Conservation (phyloP, 352 stramenopile species). For the Globisporangium mamillatum region DNA sequence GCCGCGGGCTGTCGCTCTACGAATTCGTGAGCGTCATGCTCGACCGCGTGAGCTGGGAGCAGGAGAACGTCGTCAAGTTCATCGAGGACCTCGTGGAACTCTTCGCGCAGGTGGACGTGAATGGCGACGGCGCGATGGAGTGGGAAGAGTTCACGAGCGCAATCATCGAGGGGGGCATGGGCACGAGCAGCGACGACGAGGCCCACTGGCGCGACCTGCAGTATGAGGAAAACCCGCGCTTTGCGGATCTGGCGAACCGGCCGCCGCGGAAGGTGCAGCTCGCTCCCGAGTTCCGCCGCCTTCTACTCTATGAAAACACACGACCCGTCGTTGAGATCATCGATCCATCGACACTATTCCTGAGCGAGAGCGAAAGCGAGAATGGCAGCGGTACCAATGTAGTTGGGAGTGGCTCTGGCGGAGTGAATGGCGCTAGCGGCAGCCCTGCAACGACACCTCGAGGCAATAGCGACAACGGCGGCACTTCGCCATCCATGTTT, state of each 20-base stretch:
- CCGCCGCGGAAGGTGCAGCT: constrained; percentile 61
- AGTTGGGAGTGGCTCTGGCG: not conserved
- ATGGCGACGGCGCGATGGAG: constrained; percentile 74
- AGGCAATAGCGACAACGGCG: constrained; percentile 11
- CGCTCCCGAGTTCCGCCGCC: constrained; percentile 48
- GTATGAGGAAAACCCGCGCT: constrained; percentile 65
- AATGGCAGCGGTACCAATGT: not conserved
- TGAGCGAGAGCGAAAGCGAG: constrained; percentile 26
- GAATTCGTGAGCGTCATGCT: constrained; percentile 78
- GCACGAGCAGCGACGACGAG: constrained; percentile 30
- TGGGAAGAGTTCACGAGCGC: constrained; percentile 84
- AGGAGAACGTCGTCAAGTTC: constrained; percentile 49
- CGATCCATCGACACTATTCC: constrained; percentile 44
- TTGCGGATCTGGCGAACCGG: constrained; percentile 45
- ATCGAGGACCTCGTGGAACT: constrained; percentile 78
- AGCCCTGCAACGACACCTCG: not conserved
- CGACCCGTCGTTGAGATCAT: constrained; percentile 70
- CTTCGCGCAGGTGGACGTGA: constrained; percentile 75
- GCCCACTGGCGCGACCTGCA: constrained; percentile 58
- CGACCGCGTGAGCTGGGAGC: constrained; percentile 61
- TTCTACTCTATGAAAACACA: constrained; percentile 62
- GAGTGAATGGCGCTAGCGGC: not conserved
- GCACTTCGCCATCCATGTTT: constrained; percentile 22
- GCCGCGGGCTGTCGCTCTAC: constrained; percentile 46
- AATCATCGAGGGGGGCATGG: constrained; percentile 81